These are phyloP conservation scores for Monilinia aucupariae DNA, from an alignment of 2,329 filamentous ascomycete genomes.

Conservation along the genomic window DNA sequence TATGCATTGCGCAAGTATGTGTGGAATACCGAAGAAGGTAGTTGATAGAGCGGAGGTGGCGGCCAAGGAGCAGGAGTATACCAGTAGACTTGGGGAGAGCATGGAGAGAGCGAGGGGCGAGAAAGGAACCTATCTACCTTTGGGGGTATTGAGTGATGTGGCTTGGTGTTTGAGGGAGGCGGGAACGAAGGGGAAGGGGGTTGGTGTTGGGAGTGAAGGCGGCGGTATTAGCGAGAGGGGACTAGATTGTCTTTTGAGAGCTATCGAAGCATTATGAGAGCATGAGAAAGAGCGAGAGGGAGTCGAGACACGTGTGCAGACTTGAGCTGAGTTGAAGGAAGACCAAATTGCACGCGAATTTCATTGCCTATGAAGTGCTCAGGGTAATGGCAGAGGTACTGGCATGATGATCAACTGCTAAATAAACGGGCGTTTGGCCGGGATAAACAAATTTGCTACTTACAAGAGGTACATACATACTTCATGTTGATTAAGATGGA, in stretches of 20 bases:
- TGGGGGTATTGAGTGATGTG: conserved; percentile 85
- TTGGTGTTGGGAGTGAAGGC: conserved; percentile 36
- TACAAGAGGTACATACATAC: not conserved
- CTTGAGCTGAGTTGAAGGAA: not conserved
- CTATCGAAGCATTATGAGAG: conserved; percentile 51
- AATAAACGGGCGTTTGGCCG: not conserved
- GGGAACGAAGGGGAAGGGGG: conserved; percentile 37
- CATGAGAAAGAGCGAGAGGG: not conserved
- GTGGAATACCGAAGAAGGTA: conserved; percentile 77
- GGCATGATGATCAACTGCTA: not conserved
- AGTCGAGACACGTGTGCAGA: not conserved
- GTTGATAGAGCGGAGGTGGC: conserved; percentile 84
- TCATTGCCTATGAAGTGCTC: conserved; percentile 3
- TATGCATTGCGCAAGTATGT: conserved; percentile 99
- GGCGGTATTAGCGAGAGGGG: conserved; percentile 45
- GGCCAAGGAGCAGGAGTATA: conserved; percentile 91
- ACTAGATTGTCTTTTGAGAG: conserved; percentile 54
- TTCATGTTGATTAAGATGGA: not conserved
- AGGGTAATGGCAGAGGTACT: not conserved
- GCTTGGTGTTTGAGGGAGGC: conserved; percentile 65
- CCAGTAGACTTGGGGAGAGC: conserved; percentile 77
- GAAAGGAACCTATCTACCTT: conserved; percentile 71
- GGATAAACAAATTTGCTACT: not conserved
- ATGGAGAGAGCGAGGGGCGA: conserved; percentile 46
- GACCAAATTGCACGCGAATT: not conserved